Evolutionary conservation across 2,329 filamentous ascomycete genomes (phyloP).

Genomic region (Aspergillus transmontanensis): DNA sequence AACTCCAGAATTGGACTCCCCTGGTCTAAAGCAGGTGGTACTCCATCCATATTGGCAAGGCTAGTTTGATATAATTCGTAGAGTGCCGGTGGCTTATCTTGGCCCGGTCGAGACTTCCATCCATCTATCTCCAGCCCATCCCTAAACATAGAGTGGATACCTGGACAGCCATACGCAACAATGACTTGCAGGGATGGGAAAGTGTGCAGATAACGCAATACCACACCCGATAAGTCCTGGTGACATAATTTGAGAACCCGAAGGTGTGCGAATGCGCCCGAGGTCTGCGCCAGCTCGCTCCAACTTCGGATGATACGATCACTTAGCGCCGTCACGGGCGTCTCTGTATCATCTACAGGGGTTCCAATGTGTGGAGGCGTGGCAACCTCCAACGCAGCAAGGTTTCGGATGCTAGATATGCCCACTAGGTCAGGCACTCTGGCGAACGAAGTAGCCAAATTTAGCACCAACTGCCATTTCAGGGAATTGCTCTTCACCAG

Average conservation of each 20-base stretch:
- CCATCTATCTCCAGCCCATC: slow-evolving; percentile 24
- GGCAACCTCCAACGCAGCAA: slow-evolving; percentile 43
- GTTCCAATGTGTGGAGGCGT: slow-evolving; percentile 20
- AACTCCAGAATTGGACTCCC: slow-evolving; percentile 28
- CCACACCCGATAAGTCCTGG: slow-evolving; percentile 35
- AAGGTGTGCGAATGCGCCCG: slow-evolving; percentile 40
- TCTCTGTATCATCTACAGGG: slow-evolving; percentile 13
- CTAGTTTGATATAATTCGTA: slow-evolving; percentile 21
- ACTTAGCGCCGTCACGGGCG: slow-evolving; percentile 28
- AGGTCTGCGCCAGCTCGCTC: slow-evolving; percentile 38
- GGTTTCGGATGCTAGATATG: slow-evolving; percentile 41
- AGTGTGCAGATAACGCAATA: slow-evolving; percentile 36
- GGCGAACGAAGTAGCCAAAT: slow-evolving; percentile 34
- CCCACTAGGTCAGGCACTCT: slow-evolving; percentile 40
- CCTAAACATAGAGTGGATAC: slow-evolving; percentile 27
- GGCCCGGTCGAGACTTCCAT: slow-evolving; percentile 25
- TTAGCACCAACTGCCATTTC: slow-evolving; percentile 40
- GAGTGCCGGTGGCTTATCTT: slow-evolving; percentile 13
- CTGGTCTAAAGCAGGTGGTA: neutral
- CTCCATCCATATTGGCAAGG: slow-evolving; percentile 1
- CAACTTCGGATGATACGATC: slow-evolving; percentile 46
- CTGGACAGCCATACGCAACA: slow-evolving; percentile 35
- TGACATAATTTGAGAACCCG: slow-evolving; percentile 38
- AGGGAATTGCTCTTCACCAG: slow-evolving; percentile 34
- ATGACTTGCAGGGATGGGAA: slow-evolving; percentile 42